Evolutionary conservation across 768 basidiomycete species (phyloP), one percentile per base, ranked within the genome.

Genomic region (Trametes villosa): DNA sequence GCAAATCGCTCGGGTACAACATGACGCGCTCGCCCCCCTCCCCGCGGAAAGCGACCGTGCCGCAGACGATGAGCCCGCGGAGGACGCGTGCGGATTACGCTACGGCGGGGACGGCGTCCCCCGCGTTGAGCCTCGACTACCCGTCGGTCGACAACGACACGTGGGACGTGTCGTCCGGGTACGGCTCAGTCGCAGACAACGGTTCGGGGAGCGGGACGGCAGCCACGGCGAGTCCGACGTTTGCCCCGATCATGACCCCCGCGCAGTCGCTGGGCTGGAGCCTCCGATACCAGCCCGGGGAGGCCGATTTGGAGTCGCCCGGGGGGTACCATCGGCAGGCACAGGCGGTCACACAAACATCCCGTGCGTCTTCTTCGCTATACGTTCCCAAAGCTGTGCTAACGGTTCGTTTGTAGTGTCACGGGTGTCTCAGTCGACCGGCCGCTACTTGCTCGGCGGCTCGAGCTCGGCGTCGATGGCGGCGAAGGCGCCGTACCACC

Each of bases 201-300:
- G 26, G 44, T 17, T 47, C 53, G 20, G 40, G 49, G 5, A 38
- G 51, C 46, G 22, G 29, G 9, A 52, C 56, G 9, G 17, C 44
- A 3, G 17, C 52, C 24, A 27, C 42, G 30, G 15, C 30, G 18
- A 59, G 58, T 34, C 52, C 57, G 15, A 57, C 53, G 24, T 68
- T 68, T 59, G 47, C 62, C 53, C 54, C 63, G 11, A 55, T 67
- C 51, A 63, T 67, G 60, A 68, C 68, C 9, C 68, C 68, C 33
- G 68, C 68, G 51, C 65, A 68, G 51, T 59, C 59, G 7, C 58
- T 68, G 27, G 46, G 47, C 15, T 67, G 66, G 66, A 53, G 51
- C 31, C 6, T 57, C 44, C 59, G 63, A 41, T 60, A 55, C 29
- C 29, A 31, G 26, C 17, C 48, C 11, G 41, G 31, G 11, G 61